Evolutionary conservation across 768 basidiomycete species (phyloP), one percentile per base, ranked within the genome.

Genomic region (Pulveroboletus sp.): DNA sequence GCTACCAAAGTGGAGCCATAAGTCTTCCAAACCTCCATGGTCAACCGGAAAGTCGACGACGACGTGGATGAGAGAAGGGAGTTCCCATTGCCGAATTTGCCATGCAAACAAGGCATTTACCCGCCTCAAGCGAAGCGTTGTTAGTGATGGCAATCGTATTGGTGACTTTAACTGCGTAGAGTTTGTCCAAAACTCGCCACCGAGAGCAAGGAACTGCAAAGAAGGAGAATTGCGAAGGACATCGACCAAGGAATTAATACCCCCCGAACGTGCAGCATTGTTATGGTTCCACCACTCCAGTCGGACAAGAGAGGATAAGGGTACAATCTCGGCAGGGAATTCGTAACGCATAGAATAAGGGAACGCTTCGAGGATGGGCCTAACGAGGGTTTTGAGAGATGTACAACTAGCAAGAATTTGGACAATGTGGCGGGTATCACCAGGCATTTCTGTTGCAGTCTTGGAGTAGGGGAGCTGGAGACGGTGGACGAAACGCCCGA

Each of bases 271-370:
- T 33, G 80, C 77, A 19, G 84, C 84, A 61, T 66, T 61, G 51
- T 64, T 69, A 54, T 78, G 63, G 57, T 85, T 76, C 81, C 82
- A 85, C 83, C 84, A 87, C 41, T 86, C 84, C 25, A 87, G 72
- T 23, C 83, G 78, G 37, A 75, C 77, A 34, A 87, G 69, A 19
- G 77, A 76, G 19, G 72, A 67, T 13, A 85, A 53, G 4, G 74
- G 60, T 4, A 80, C 63, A 45, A 65, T 69, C 13, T 71, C 71
- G 10, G 75, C 72, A 47, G 79, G 77, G 58, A 77, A 80, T 23
- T 83, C 78, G 64, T 78, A 86, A 29, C 65, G 69, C 13, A 75
- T 61, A 8, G 56, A 46, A 17, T 61, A 50, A 16, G 63, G 55
- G 36, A 51, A 55, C 38, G 55, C n/a, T 24, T 36, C 11, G 10